Evolutionary conservation across 345 rosid species (phyloP), one percentile per base, ranked within the genome.

Genomic region (Clausena lansium): DNA sequence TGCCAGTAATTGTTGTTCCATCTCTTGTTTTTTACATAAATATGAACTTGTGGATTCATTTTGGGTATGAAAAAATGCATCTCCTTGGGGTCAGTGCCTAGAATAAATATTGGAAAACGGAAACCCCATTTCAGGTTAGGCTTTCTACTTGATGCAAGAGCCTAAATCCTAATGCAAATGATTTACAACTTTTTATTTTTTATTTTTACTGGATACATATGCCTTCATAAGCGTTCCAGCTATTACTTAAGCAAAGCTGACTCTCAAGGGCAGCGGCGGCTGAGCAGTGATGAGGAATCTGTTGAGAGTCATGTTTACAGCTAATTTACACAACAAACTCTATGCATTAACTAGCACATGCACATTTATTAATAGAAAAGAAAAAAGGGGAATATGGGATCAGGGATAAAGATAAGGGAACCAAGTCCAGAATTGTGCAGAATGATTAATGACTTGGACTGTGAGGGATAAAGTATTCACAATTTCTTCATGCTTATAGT

Each of bases 41-140:
- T 74, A 5, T 60, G 73, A 76, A 27, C 68, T 27, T 71, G 64
- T 27, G 59, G 39, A 52, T n/a, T 71, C n/a, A 55, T 2, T 57
- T 57, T 63, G 75, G n/a, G 39, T 65, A 4, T 64, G 57, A 64
- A 32, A 62, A 36, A 36, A 66, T n/a, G 33, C 66, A 28, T 54
- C 7, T 38, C 50, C 39, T 28, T 17, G 72, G 62, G 60, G 7
- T 36, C 45, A 6, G 7, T 60, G 22, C 73, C 28, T 63, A 54
- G 30, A 70, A 64, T 70, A 63, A 67, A 39, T 50, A 20, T 19
- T 22, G 35, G 22, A 64, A 11, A 41, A 62, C 15, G 35, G n/a
- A 65, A 11, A 55, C 57, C 57, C 73, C 76, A n/a, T 36, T 60
- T 67, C 28, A 25, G 33, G 15, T 41, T 54, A 9, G 36, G 27